Evolutionary conservation across 345 rosid genomes (phyloP).

Genomic region (Rhizophora apiculata): DNA sequence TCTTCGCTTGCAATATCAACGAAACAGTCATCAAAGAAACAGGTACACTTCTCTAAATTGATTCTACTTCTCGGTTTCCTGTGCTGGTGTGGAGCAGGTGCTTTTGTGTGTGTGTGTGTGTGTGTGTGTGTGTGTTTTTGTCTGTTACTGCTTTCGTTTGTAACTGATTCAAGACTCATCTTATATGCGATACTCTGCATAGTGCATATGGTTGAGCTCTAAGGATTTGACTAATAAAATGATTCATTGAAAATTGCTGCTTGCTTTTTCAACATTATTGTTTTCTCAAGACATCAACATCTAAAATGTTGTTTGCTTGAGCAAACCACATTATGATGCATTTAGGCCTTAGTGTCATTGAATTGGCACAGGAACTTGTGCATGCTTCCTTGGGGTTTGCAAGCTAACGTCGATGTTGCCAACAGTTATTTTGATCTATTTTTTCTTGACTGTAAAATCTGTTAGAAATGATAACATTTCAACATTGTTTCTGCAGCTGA

Average conservation of each 20-base stretch:
- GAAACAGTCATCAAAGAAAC: conserved; percentile 89
- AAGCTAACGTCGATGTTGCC: not conserved
- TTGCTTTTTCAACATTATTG: too few relatives aligned
- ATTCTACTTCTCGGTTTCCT: too few relatives aligned
- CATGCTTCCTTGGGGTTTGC: not conserved
- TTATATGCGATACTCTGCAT: too few relatives aligned
- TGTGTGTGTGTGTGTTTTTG: too few relatives aligned
- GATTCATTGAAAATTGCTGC: too few relatives aligned
- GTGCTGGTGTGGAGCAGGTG: too few relatives aligned
- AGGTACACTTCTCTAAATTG: conserved; percentile 33
- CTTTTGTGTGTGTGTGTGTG: too few relatives aligned
- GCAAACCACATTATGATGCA: not conserved
- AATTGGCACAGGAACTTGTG: too few relatives aligned
- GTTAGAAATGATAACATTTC: conserved; percentile 18
- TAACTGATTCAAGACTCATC: too few relatives aligned
- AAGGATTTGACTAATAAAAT: too few relatives aligned
- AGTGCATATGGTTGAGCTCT: too few relatives aligned
- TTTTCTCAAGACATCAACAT: not conserved
- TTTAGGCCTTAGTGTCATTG: not conserved
- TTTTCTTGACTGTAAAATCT: not conserved
- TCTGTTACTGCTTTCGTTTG: too few relatives aligned
- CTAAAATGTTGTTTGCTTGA: not conserved
- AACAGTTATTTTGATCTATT: conserved; percentile 1
- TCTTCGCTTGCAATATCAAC: conserved; percentile 80
- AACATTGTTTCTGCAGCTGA: conserved; percentile 52